Conservation (phyloP, 2,329 filamentous ascomycete species). For the Fusarium palustre region DNA sequence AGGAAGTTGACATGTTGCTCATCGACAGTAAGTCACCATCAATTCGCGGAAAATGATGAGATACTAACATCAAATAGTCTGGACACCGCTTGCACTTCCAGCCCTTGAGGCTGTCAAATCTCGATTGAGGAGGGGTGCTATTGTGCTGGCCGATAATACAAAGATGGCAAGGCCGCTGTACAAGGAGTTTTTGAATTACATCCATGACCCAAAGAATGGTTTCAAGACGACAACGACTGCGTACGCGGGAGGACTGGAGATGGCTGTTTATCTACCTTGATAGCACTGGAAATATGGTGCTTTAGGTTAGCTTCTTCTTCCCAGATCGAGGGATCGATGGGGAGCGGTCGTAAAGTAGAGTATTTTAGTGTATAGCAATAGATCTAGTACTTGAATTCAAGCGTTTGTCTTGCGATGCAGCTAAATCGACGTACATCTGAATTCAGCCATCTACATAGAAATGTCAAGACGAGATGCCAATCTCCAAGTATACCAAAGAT, state of each 20-base stretch:
- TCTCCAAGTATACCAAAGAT: slow-evolving; percentile 50
- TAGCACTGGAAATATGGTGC: fast-evolving
- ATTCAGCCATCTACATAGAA: neutral
- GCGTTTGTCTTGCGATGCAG: too few species aligned
- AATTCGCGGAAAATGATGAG: fast-evolving
- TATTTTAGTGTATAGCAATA: neutral
- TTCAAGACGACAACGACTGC: slow-evolving; percentile 58
- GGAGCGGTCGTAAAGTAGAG: neutral
- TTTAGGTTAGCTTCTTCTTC: neutral
- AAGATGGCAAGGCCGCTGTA: slow-evolving; percentile 56
- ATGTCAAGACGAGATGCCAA: slow-evolving; percentile 38
- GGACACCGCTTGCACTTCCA: slow-evolving; percentile 66
- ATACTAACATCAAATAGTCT: slow-evolving; percentile 56
- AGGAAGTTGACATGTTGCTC: slow-evolving; percentile 67
- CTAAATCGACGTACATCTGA: neutral
- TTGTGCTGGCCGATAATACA: slow-evolving; percentile 65
- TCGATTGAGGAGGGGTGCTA: slow-evolving; percentile 58
- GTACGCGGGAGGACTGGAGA: slow-evolving; percentile 49
- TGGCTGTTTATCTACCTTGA: slow-evolving; percentile 44
- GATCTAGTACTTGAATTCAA: neutral
- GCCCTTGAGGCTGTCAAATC: slow-evolving; percentile 62
- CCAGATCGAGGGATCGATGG: too few species aligned
- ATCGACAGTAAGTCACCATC: slow-evolving; percentile 66
- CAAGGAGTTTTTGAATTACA: slow-evolving; percentile 60
- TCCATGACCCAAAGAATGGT: slow-evolving; percentile 59